These are phyloP conservation scores for Calonectria pseudoturangicola DNA, from an alignment of 2,329 filamentous ascomycete species.

Conservation along the genomic window DNA sequence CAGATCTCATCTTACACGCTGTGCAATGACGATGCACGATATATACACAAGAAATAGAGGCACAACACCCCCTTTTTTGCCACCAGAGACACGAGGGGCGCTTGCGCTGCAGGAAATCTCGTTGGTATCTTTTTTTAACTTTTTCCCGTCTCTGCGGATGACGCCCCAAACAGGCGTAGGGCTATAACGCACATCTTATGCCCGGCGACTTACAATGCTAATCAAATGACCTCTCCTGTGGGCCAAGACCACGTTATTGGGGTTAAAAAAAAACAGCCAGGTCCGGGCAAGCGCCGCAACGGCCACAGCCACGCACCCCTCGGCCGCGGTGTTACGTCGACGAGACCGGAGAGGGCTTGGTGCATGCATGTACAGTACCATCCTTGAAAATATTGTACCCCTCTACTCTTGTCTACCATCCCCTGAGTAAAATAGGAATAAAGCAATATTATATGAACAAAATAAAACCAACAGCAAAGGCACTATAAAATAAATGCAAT, in stretches of 20 bases:
- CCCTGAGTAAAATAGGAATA: too few relatives aligned
- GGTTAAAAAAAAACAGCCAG: constrained; percentile 35
- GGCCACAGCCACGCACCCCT: constrained; percentile 44
- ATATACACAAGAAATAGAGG: constrained; percentile 45
- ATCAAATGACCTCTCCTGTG: constrained; percentile 27
- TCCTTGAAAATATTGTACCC: too few relatives aligned
- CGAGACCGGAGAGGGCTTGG: constrained; percentile 36
- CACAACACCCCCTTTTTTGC: constrained; percentile 45
- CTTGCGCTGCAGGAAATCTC: constrained; percentile 18
- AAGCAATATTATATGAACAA: too few relatives aligned
- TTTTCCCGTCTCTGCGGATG: constrained; percentile 23
- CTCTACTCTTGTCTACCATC: too few relatives aligned
- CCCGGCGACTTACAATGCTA: constrained; percentile 34
- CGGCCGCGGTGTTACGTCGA: constrained; percentile 43
- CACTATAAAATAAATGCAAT: too few relatives aligned
- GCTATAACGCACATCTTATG: constrained; percentile 36
- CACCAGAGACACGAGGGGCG: constrained; percentile 12
- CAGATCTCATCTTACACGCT: constrained; percentile 53
- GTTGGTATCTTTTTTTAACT: constrained; percentile 14
- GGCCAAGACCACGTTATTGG: constrained; percentile 25
- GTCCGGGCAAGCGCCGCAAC: constrained; percentile 39
- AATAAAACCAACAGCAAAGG: too few relatives aligned
- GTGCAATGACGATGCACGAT: constrained; percentile 54
- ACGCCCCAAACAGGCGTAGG: constrained; percentile 25
- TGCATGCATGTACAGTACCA: constrained; percentile 23